These are phyloP conservation scores for Aegilops umbellulata DNA, from an alignment of 176 grass and related monocot species.

Conservation along the genomic window DNA sequence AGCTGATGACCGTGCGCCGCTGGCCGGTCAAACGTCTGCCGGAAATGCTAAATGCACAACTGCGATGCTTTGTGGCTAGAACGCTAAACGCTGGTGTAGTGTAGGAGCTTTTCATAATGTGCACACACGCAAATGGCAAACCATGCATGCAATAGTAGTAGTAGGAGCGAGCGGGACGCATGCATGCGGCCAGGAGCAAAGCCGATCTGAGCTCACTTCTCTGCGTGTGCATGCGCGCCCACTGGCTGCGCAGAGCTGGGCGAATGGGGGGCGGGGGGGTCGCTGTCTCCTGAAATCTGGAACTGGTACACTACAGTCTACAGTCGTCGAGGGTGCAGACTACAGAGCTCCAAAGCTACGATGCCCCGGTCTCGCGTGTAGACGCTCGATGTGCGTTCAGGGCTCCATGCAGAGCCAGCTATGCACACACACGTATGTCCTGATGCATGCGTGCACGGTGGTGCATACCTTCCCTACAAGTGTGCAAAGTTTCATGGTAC, in stretches of 20 bases:
- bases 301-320: conserved; percentile 2
- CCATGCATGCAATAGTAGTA: background rate
- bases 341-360: background rate
- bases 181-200: background rate
- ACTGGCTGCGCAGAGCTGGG: background rate
- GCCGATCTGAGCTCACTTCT: background rate
- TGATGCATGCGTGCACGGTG: too few species aligned
- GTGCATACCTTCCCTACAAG: too few species aligned
- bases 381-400: background rate
- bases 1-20: background rate
- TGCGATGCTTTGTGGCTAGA: too few species aligned
- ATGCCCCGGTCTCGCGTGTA: too few species aligned
- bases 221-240: background rate
- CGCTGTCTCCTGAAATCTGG: conserved; percentile 7
- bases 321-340: background rate
- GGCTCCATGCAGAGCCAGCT: background rate
- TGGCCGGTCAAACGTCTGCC: background rate
- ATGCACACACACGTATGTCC: background rate
- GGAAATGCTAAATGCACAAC: too few species aligned
- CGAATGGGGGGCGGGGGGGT: background rate
- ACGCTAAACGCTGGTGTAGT: too few species aligned
- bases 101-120: background rate
- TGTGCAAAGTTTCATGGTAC: too few species aligned
- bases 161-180: background rate
- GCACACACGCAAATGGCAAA: background rate